A percentile compares a stretch with the other conserved stretches of the same genome.
These are phyloP conservation scores for Solanum stenotomum DNA, from an alignment of 257 asterid species.

Conservation along the genomic window DNA sequence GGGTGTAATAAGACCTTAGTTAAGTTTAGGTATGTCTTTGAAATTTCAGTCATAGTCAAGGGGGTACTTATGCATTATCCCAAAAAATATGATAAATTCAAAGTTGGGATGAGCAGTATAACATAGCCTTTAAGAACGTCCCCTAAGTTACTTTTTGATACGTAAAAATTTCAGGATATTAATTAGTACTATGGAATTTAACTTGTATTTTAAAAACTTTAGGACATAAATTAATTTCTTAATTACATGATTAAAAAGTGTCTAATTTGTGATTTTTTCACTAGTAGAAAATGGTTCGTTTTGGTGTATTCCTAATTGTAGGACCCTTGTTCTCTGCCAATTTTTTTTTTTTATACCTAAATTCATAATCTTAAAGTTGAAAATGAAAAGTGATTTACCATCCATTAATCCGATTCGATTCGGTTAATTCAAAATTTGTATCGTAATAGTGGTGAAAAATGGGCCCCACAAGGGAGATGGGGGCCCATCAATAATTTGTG, in stretches of 20 bases:
- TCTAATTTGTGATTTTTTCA: background rate
- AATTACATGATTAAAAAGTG: background rate
- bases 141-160: background rate
- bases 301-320: background rate
- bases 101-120: background rate
- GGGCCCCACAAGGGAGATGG: background rate
- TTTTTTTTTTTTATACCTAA: too few relatives aligned
- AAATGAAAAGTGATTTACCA: too few relatives aligned
- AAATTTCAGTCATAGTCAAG: rapidly evolving
- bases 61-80: too few relatives aligned
- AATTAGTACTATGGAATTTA: background rate
- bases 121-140: background rate
- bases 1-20: too few relatives aligned
- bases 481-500: constrained; percentile 9
- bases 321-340: too few relatives aligned
- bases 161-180: background rate
- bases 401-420: background rate
- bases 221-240: background rate
- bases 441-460: background rate
- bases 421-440: background rate
- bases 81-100: background rate
- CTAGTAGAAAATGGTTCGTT: background rate
- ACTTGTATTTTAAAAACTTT: background rate
- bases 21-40: too few relatives aligned
- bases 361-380: too few relatives aligned